Percentiles rank a stretch among this genome's conserved stretches.
Conservation (phyloP, 352 stramenopile species). For the Pythium scleroteichum region DNA sequence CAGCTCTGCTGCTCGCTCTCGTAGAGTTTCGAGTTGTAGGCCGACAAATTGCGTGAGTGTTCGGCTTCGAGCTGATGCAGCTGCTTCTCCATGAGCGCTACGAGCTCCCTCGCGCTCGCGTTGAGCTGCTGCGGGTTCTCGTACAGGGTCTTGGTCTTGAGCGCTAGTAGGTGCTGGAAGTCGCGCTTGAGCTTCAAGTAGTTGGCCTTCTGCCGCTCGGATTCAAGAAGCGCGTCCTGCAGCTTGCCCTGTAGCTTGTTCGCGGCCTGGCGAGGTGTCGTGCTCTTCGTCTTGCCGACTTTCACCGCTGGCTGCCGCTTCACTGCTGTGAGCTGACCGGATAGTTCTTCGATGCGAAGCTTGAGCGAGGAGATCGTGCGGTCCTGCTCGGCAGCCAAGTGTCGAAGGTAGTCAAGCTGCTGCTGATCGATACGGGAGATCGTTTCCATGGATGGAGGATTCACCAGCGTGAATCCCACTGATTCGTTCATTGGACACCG, state of each 20-base stretch:
- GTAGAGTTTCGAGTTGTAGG: constrained; percentile 56
- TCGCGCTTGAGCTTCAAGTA: constrained; percentile 52
- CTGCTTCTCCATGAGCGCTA: constrained; percentile 47
- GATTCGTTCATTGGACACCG: constrained; percentile 5
- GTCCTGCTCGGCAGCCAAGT: constrained; percentile 52
- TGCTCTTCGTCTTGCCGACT: constrained; percentile 1
- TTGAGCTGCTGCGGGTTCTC: constrained; percentile 37
- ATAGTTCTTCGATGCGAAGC: constrained; percentile 45
- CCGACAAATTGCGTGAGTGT: constrained; percentile 34
- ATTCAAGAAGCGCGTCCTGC: constrained; percentile 44
- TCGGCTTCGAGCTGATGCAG: constrained; percentile 44
- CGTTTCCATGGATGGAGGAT: constrained; percentile 29
- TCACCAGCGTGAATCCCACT: constrained; percentile 5
- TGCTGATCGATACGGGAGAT: constrained; percentile 42
- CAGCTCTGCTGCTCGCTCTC: constrained; percentile 54
- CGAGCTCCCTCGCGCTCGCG: constrained; percentile 33
- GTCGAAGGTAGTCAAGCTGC: constrained; percentile 48
- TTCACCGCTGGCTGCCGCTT: background rate
- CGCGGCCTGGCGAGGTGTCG: constrained; percentile 27
- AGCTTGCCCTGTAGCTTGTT: constrained; percentile 39
- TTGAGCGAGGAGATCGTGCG: constrained; percentile 49
- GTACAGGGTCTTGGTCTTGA: constrained; percentile 46
- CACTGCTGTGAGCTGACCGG: constrained; percentile 18
- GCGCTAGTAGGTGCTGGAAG: constrained; percentile 42
- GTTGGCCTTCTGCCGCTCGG: constrained; percentile 41